Evolutionary conservation across 2,329 filamentous ascomycete species (phyloP), one percentile per base, ranked within the genome.

Genomic region (Aschersonia sp.): DNA sequence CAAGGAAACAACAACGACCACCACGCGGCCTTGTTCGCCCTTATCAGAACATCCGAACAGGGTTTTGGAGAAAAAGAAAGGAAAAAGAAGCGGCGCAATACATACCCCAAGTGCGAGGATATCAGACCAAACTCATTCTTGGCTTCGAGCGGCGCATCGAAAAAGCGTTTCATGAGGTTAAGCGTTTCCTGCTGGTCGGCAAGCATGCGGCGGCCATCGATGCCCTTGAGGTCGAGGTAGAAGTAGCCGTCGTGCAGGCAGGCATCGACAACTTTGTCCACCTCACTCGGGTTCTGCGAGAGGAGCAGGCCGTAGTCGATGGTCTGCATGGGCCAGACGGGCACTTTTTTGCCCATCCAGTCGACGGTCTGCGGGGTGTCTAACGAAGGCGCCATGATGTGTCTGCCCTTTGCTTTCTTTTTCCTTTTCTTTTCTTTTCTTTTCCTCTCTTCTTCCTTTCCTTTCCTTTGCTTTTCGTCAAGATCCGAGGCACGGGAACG

Each of bases 81-180:
- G 4, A 37, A 37, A 5, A 37, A 12, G 12, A 37, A 37, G 35
- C 2, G 35, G 2, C 11, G 40, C 40, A 6, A 41, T 4, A 56
- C 63, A 51, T 58, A 72, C 61, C 72, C 73, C 30, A 75, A 66
- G 58, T 76, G 72, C 5, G 72, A 68, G 30, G 70, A 68, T 44
- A 76, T 66, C 6, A 77, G 68, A 4, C 73, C 73, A 53, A 69
- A 74, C 56, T 77, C 68, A 56, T 76, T 77, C 69, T 77, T 77
- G 41, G 62, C 66, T 60, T 76, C 73, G 12, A 75, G 57, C 0
- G 73, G 71, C 0, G 67, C 58, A 32, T 68, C 68, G 51, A 77
- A 77, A 65, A 76, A 77, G 46, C 69, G 68, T 57, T 74, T 62
- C 74, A 77, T 77, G 41, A 76, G 66, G 51, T 68, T 65, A 32